Evolutionary conservation across 345 rosid genomes (phyloP).

Genomic region (Moricandia moricandioides): DNA sequence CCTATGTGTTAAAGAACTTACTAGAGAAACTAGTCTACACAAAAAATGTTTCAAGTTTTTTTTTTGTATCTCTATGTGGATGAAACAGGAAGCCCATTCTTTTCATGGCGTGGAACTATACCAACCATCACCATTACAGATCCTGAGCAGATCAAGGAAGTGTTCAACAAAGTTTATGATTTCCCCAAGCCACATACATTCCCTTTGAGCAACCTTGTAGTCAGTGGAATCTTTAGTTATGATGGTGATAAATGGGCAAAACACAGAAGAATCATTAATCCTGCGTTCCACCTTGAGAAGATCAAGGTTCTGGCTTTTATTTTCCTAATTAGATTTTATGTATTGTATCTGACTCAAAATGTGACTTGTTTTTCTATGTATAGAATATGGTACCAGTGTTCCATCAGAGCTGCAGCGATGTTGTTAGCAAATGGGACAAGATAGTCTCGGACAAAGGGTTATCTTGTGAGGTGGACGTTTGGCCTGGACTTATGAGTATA

Average conservation of each 20-base stretch:
- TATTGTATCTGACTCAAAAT: background rate
- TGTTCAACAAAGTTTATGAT: background rate
- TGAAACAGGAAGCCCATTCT: background rate
- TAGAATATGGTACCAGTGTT: background rate
- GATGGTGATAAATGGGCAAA: background rate
- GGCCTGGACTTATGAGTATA: background rate
- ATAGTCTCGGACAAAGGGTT: background rate
- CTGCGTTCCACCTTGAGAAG: background rate
- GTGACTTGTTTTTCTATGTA: background rate
- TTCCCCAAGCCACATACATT: background rate
- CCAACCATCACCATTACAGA: background rate
- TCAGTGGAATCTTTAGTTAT: background rate
- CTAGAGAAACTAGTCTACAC: background rate
- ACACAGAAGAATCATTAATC: background rate
- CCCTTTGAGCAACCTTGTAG: background rate
- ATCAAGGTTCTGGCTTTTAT: background rate
- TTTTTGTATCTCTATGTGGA: background rate
- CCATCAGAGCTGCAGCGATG: background rate
- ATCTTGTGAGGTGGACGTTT: background rate
- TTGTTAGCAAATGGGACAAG: background rate
- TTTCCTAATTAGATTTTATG: background rate
- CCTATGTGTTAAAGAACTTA: background rate
- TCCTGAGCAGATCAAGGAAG: background rate
- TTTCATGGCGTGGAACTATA: background rate
- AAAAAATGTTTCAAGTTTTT: no score